Conservation (phyloP, 257 asterid species). For the Cordia subcordata region DNA sequence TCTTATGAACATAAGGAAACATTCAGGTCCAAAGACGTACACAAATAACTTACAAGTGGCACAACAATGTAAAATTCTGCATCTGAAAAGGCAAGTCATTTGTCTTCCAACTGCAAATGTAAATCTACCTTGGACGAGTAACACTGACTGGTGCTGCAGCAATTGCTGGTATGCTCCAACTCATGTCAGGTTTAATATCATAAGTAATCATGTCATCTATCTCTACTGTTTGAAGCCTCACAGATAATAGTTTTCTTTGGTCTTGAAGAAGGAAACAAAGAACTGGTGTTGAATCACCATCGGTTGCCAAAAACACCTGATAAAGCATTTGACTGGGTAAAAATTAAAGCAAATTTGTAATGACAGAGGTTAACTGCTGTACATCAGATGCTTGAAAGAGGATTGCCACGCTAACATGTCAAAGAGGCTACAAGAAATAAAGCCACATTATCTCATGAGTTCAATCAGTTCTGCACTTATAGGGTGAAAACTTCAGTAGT, state of each 20-base stretch:
- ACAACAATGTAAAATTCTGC: not conserved
- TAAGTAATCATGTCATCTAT: slow-evolving; percentile 58
- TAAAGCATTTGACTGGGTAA: slow-evolving; percentile 11
- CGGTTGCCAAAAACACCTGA: slow-evolving; percentile 91
- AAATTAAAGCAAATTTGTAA: slow-evolving; percentile 12
- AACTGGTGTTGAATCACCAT: slow-evolving; percentile 62
- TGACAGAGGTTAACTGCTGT: not conserved
- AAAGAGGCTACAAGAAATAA: too few relatives aligned
- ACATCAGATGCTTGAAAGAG: not conserved
- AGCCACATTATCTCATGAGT: too few relatives aligned
- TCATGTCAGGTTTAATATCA: slow-evolving; percentile 87
- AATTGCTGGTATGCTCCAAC: slow-evolving; percentile 89
- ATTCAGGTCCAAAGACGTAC: too few relatives aligned
- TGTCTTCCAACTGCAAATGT: not conserved
- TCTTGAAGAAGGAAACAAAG: slow-evolving; percentile 88
- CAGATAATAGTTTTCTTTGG: slow-evolving; percentile 62
- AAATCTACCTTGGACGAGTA: slow-evolving; percentile 76
- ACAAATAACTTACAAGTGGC: not conserved
- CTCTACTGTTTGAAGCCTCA: slow-evolving; percentile 72
- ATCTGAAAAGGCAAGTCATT: not conserved
- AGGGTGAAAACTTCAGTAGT: too few relatives aligned
- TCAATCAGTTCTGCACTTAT: too few relatives aligned
- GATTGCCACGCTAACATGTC: too few relatives aligned
- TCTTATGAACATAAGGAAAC: too few relatives aligned
- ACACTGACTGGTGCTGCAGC: slow-evolving; percentile 86